Conservation (phyloP, 2,329 filamentous ascomycete species). For the Cadophora malorum region DNA sequence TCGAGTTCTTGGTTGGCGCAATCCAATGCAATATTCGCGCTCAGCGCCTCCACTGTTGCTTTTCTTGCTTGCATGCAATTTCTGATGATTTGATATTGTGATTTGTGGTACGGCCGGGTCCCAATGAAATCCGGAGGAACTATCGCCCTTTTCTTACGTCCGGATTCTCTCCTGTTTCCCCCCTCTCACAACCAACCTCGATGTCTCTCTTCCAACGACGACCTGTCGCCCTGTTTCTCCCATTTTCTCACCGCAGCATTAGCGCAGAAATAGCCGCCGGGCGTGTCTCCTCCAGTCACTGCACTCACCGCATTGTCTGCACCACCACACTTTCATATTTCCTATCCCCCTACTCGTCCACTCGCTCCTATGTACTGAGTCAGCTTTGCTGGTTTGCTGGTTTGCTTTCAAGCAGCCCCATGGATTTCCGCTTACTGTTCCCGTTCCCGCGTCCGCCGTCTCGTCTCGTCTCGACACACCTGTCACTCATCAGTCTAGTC, state of each 20-base stretch:
- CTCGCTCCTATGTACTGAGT: no score
- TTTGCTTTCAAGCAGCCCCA: background rate
- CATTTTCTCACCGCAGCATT: slow-evolving; percentile 21
- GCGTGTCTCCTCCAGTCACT: slow-evolving; percentile 11
- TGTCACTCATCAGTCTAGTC: background rate
- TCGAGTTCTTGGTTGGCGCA: background rate
- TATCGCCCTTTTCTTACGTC: slow-evolving; percentile 16
- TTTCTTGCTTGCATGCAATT: background rate
- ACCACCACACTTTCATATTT: background rate
- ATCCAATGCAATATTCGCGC: background rate
- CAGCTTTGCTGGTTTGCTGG: background rate
- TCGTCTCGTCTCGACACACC: background rate
- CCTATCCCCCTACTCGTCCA: background rate
- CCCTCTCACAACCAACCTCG: background rate
- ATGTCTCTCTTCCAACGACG: background rate
- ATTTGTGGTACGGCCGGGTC: background rate
- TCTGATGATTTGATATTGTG: slow-evolving; percentile 1
- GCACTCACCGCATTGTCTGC: background rate
- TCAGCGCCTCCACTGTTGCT: background rate
- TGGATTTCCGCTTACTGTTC: background rate
- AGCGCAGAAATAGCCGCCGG: slow-evolving; percentile 24
- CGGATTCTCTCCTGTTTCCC: background rate
- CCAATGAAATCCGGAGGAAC: slow-evolving; percentile 18
- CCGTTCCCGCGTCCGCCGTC: background rate
- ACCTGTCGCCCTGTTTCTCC: background rate